These are phyloP conservation scores for Vitrella brassicaformis DNA, from an alignment of 73 alveolate genomes.

Conservation along the genomic window DNA sequence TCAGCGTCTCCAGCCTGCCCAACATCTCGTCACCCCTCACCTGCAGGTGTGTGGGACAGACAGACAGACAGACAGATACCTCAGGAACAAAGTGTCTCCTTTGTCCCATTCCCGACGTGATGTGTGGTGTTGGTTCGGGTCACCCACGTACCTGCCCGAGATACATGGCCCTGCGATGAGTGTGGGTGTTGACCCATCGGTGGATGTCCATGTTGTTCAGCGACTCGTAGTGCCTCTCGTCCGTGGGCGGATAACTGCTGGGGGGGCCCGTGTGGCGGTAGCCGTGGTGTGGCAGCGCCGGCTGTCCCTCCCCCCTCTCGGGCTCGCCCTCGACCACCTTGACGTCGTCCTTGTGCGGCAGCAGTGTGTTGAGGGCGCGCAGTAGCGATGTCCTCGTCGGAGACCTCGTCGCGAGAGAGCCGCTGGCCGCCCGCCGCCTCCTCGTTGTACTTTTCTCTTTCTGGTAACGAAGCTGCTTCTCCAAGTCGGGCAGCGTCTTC, in stretches of 20 bases:
- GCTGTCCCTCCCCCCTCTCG: no score
- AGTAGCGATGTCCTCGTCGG: background rate
- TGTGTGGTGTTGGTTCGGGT: no score
- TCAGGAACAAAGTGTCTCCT: no score
- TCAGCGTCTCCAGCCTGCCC: slow-evolving; percentile 13
- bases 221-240: slow-evolving; percentile 4
- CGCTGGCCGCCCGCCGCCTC: background rate
- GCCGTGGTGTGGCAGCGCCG: no score
- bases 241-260: no score
- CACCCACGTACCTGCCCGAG: background rate
- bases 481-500: background rate
- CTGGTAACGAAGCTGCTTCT: background rate
- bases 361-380: slow-evolving; percentile 4
- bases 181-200: slow-evolving; percentile 19
- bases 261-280: no score
- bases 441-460: background rate
- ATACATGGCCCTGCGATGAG: slow-evolving; percentile 17
- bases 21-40: no score
- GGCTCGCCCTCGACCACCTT: slow-evolving; percentile 6
- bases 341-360: slow-evolving; percentile 17
- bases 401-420: background rate
- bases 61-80: no score
- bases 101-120: no score
- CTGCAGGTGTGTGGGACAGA: no score
- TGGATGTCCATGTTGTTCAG: slow-evolving; percentile 13